Percentiles rank a stretch among this genome's conserved stretches.
phyloP scores from a whole-genome alignment of 345 rosid species.

The Citrus maxima region DNA sequence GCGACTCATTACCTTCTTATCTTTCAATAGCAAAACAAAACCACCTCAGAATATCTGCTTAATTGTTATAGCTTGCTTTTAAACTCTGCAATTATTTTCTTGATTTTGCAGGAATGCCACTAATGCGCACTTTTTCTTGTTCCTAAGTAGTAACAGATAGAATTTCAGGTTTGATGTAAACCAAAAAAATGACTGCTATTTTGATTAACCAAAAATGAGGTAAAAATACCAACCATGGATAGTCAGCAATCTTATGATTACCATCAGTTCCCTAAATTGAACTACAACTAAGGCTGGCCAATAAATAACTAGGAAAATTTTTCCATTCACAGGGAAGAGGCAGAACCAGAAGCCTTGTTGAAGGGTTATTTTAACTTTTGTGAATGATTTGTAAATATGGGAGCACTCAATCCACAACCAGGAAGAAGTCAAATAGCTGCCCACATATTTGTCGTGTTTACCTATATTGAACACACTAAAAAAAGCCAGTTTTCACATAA shows the following conservation, averaged over 20 bases:
- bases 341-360: neutral
- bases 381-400: neutral
- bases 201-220: neutral
- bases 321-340: neutral
- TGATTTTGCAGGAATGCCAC: neutral
- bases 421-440: neutral
- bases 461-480: neutral
- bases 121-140: neutral
- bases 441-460: neutral
- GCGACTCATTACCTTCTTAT: neutral
- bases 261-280: neutral
- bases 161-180: neutral
- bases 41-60: neutral
- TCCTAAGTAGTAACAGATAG: neutral
- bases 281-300: neutral
- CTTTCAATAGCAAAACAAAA: neutral
- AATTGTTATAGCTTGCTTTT: neutral
- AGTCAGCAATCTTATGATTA: neutral
- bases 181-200: neutral
- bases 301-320: neutral
- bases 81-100: neutral
- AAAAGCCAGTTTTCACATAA: neutral
- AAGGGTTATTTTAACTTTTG: neutral
- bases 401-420: neutral
- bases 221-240: neutral